These are phyloP conservation scores for Wallacemonas sp. DNA, from an alignment of 208 protist species.

Conservation along the genomic window DNA sequence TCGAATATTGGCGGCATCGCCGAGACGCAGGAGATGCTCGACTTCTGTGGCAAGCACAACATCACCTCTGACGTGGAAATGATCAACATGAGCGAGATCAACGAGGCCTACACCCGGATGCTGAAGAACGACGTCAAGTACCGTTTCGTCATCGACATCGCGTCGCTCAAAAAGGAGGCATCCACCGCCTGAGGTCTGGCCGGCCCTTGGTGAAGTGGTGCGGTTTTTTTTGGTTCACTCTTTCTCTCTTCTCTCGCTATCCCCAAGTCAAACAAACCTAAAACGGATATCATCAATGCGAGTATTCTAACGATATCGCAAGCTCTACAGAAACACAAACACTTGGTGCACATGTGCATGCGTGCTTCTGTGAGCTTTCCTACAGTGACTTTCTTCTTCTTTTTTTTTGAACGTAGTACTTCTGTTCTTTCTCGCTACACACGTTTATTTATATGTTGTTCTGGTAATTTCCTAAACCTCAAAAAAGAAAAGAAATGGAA, in stretches of 20 bases:
- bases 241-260: slow-evolving; percentile 14
- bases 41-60: slow-evolving; percentile 76
- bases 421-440: too few species aligned
- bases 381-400: too few species aligned
- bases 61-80: slow-evolving; percentile 68
- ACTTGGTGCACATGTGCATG: too few species aligned
- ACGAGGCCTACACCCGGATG: slow-evolving; percentile 71
- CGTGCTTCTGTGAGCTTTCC: too few species aligned
- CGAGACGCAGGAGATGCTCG: slow-evolving; percentile 80
- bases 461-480: too few species aligned
- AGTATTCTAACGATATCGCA: too few species aligned
- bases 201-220: too few species aligned
- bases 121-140: slow-evolving; percentile 68
- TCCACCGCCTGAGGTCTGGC: not conserved
- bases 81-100: slow-evolving; percentile 69
- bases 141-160: slow-evolving; percentile 78
- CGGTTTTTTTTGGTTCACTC: not conserved
- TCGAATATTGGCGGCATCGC: slow-evolving; percentile 49
- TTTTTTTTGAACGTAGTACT: too few species aligned
- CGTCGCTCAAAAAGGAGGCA: slow-evolving; percentile 30
- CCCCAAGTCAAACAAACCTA: not conserved
- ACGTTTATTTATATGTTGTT: too few species aligned
- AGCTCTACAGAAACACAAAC: too few species aligned
- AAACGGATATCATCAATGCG: not conserved
- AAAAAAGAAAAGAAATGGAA: too few species aligned